A percentile compares a stretch with the other conserved stretches of the same genome.
Evolutionary conservation across 805 yeast species (phyloP).

Genomic region (Metschnikowia lachancei): DNA sequence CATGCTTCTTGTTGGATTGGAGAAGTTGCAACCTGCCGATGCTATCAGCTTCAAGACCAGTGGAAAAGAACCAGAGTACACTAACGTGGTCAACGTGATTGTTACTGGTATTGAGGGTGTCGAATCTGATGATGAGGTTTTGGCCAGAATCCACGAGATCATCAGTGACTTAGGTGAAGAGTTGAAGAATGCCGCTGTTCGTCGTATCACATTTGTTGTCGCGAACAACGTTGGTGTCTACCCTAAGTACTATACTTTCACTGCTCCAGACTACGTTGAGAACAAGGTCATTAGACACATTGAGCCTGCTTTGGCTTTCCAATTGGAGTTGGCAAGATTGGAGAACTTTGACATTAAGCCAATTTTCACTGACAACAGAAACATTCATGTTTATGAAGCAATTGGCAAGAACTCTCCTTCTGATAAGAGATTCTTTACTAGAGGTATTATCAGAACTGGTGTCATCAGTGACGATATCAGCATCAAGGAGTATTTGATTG

Average conservation of each 20-base stretch:
- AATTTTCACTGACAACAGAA: constrained; percentile 92
- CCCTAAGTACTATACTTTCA: constrained; percentile 94
- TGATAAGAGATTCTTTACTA: constrained; percentile 93
- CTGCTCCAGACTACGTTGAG: constrained; percentile 80
- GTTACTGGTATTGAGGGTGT: constrained; percentile 74
- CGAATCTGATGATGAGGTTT: constrained; percentile 63
- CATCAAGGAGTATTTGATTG: constrained; percentile 88
- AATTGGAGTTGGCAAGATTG: constrained; percentile 89
- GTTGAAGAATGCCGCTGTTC: constrained; percentile 65
- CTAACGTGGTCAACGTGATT: constrained; percentile 81
- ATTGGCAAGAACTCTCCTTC: constrained; percentile 89
- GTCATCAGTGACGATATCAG: constrained; percentile 89
- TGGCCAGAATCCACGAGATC: constrained; percentile 60
- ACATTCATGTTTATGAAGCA: constrained; percentile 96
- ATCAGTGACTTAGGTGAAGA: constrained; percentile 69
- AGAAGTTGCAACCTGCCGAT: constrained; percentile 54
- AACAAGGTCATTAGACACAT: constrained; percentile 95
- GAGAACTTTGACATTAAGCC: constrained; percentile 95
- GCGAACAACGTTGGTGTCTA: constrained; percentile 82
- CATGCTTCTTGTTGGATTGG: constrained; percentile 70
- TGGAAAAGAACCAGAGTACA: constrained; percentile 43
- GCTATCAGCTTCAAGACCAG: constrained; percentile 36
- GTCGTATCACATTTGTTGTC: constrained; percentile 90
- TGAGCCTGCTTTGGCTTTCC: constrained; percentile 98
- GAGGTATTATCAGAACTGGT: constrained; percentile 97